A percentile compares a stretch with the other conserved stretches of the same genome.
Evolutionary conservation across 257 asterid genomes (phyloP).

Genomic region (Solanum etuberosum): DNA sequence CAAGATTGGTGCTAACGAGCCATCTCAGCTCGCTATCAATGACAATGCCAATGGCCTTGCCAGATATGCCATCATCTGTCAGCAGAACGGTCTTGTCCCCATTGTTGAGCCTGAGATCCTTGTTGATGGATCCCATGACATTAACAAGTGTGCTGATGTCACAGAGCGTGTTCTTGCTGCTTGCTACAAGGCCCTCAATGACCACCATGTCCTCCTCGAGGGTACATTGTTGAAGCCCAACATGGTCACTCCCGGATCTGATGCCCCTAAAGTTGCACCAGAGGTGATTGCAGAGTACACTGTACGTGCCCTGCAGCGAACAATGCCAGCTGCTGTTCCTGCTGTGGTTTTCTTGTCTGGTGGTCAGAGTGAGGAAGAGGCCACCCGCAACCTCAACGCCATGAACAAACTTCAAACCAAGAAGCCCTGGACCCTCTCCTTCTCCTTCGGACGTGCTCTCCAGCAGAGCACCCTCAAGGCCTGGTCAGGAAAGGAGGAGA

Average conservation of each 20-base stretch:
- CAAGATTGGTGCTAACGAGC: conserved; percentile 71
- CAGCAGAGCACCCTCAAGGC: conserved; percentile 95
- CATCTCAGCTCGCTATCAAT: conserved; percentile 75
- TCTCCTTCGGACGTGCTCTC: conserved; percentile 92
- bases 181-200: conserved; percentile 61
- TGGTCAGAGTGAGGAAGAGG: conserved; percentile 95
- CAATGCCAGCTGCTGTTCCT: conserved; percentile 92
- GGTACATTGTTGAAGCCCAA: conserved; percentile 71
- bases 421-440: conserved; percentile 81
- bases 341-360: conserved; percentile 91
- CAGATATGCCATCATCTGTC: conserved; percentile 93
- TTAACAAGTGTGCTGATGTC: conserved; percentile 53
- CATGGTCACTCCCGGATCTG: conserved; percentile 79
- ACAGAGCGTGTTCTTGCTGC: conserved; percentile 77
- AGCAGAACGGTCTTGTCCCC: conserved; percentile 74
- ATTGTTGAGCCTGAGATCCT: conserved; percentile 80
- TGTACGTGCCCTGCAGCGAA: conserved; percentile 77
- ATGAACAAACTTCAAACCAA: conserved; percentile 71
- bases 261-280: conserved; percentile 44
- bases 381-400: conserved; percentile 73
- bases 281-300: conserved; percentile 77
- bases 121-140: conserved; percentile 62
- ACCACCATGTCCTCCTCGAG: conserved; percentile 62
- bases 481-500: conserved; percentile 82
- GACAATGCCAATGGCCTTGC: conserved; percentile 90